Base-by-base conservation (phyloP, 768 basidiomycete genomes). In the Mycena metata region DNA sequence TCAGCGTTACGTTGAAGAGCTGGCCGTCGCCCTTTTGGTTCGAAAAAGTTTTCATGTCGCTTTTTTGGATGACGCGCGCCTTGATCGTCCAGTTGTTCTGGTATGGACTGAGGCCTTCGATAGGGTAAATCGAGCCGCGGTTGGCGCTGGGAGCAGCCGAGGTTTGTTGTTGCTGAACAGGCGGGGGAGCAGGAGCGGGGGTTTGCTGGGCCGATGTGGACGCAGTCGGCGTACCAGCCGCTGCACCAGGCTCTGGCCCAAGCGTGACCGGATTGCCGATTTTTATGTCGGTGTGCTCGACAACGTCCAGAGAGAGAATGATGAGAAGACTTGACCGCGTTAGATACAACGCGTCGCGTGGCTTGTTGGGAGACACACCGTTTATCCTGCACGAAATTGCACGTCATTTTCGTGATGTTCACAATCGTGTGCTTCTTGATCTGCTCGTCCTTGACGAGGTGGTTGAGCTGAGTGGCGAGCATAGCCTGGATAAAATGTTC, bases 1-100 rank as follows among this genome's bases (percentile, higher is more conserved):
- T 95, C 30, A 99, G 79, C 0, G 91, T 96, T 19, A 95, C 90
- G 72, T 85, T 96, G 83, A 99, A 99, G 17, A 99, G 83, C 76
- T 98, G 96, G 42, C 98, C 97, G 74, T 99, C 98, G 36, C 98
- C 98, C 13, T 90, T 85, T 67, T 86, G 83, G 77, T 97, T 99
- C 5, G 93, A 91, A 89, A 92, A 99, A n/a, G 88, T 87, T 73
- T 88, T 91, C 75, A 99, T 89, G 0, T 98, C 98, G 1, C 89
- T 89, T 79, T 97, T 98, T 69, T 93, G 88, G 15, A 90, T 93
- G 55, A 98, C 95, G 46, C 95, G 91, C 33, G 95, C 97, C 78
- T 96, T 96, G 84, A 99, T 97, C 12, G 94, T 96, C 98, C 98
- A 99, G 79, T 95, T 95, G 82, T 97, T 98, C 80, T 98, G 96